Base-by-base conservation (phyloP, 2,329 filamentous ascomycete species). In the Hypoxylon sp. region DNA sequence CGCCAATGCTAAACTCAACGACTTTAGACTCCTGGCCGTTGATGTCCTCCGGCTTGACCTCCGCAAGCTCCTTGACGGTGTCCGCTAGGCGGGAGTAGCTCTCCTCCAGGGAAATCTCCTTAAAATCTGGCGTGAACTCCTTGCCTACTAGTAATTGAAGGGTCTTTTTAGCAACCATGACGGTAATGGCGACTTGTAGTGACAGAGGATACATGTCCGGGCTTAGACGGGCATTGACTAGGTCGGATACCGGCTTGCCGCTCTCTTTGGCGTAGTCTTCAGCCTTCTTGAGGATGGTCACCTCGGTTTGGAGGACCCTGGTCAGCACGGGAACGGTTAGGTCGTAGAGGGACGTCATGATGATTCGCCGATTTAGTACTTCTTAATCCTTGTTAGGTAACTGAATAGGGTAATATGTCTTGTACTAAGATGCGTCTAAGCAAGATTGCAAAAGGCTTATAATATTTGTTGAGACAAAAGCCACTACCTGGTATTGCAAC, bases 151-250 rank as follows among this genome's bases (percentile, higher is more conserved):
- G 71, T 17, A 81, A 64, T 75, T 80, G 79, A 64, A 75, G 66
- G 30, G 75, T 65, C 7, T 68, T 51, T 70, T 80, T 77, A 66
- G 77, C 73, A 42, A 73, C 44, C 2, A 55, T 3, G 1, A 56
- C n/a, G 3, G 35, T 71, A 63, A 79, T 72, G 69, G 70, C 65
- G 62, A 84, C 74, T 74, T 85, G 84, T 76, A 82, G 80, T 72
- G 64, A 75, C 37, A 85, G 74, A 56, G 81, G 79, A 7, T 80
- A 77, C 84, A 85, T 85, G 77, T 85, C 82, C 2, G 77, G 73
- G 68, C 73, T 59, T 35, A 85, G 74, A 42, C 77, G 77, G 33
- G 79, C 77, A 3, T 73, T 63, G 57, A 78, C 64, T 59, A 84
- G 68, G 11, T 72, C 73, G 2, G 31, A 6, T 13, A 72, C 44